These are phyloP conservation scores for Ceratocystiopsis minuta DNA, from an alignment of 2,329 filamentous ascomycete species.

Conservation along the genomic window DNA sequence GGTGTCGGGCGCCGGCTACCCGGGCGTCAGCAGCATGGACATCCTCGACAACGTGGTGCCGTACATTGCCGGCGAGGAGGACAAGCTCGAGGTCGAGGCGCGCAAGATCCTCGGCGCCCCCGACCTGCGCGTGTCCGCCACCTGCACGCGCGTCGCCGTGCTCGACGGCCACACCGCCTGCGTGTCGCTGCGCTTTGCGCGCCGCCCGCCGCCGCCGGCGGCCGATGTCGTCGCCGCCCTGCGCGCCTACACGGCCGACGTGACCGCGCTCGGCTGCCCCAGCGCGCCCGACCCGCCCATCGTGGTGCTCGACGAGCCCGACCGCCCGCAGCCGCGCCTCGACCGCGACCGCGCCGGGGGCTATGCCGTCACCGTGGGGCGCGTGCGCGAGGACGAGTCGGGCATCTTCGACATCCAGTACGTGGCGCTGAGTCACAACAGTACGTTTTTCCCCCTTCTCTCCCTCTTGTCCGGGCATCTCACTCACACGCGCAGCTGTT, in stretches of 20 bases:
- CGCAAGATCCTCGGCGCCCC: constrained; percentile 79
- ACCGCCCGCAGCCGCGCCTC: constrained; percentile 78
- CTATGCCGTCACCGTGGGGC: constrained; percentile 80
- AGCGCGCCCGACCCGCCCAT: constrained; percentile 72
- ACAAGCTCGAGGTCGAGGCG: constrained; percentile 88
- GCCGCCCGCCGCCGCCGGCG: constrained; percentile 52
- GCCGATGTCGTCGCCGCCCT: constrained; percentile 65
- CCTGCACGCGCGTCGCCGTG: constrained; percentile 89
- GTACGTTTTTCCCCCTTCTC: constrained; percentile 19
- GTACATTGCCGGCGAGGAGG: constrained; percentile 83
- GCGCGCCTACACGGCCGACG: constrained; percentile 66
- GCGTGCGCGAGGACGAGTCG: constrained; percentile 68
- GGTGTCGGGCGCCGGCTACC: constrained; percentile 81
- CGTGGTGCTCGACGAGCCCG: constrained; percentile 72
- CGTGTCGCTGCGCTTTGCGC: constrained; percentile 68
- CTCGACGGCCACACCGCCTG: constrained; percentile 93
- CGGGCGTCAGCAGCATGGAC: constrained; percentile 84
- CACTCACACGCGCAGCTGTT: constrained; percentile 37
- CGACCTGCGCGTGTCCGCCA: constrained; percentile 65
- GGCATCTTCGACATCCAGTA: constrained; percentile 92
- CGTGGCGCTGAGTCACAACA: constrained; percentile 73
- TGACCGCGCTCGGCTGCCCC: constrained; percentile 65
- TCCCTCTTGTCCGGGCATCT: neutral
- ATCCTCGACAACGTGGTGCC: constrained; percentile 92
- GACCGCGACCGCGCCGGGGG: constrained; percentile 73